Conservation (phyloP, 306 rosid species). For the Lotus japonicus region DNA sequence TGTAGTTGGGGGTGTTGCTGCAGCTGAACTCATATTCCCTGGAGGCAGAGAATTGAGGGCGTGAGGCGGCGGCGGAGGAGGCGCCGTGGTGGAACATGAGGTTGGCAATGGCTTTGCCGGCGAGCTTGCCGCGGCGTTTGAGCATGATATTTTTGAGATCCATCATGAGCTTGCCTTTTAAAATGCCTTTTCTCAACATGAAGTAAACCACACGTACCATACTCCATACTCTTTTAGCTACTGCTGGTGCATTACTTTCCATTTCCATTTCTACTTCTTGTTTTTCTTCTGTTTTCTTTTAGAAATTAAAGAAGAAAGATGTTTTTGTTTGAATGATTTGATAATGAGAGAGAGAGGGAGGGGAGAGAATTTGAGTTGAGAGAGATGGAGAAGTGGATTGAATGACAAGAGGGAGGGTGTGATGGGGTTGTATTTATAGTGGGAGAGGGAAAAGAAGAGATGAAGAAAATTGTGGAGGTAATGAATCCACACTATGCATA, state of each 20-base stretch:
- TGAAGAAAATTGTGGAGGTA: neutral
- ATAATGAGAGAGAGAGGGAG: conserved; percentile 16
- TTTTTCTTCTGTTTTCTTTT: too few species aligned
- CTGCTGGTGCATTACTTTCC: conserved; percentile 38
- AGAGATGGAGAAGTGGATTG: neutral
- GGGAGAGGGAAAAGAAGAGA: neutral
- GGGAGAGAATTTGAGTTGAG: neutral
- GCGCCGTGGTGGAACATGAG: conserved; percentile 42
- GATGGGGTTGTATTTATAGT: neutral
- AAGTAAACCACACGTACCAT: conserved; percentile 53
- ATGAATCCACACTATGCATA: neutral
- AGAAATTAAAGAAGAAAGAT: neutral
- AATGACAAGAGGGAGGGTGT: neutral
- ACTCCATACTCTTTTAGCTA: conserved; percentile 58
- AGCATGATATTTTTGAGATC: conserved; percentile 56
- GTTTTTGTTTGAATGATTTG: neutral
- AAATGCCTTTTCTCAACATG: conserved; percentile 65
- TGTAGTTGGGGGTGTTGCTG: conserved; percentile 66
- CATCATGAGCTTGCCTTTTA: conserved; percentile 56
- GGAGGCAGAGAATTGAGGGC: conserved; percentile 17
- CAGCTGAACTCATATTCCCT: conserved; percentile 93
- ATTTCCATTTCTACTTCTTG: neutral
- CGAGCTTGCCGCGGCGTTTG: conserved; percentile 82
- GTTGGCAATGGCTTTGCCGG: conserved; percentile 70
- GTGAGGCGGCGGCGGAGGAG: neutral